These are phyloP conservation scores for Sanghuangporus weigelae DNA, from an alignment of 1,284 basidiomycete species.

Conservation along the genomic window DNA sequence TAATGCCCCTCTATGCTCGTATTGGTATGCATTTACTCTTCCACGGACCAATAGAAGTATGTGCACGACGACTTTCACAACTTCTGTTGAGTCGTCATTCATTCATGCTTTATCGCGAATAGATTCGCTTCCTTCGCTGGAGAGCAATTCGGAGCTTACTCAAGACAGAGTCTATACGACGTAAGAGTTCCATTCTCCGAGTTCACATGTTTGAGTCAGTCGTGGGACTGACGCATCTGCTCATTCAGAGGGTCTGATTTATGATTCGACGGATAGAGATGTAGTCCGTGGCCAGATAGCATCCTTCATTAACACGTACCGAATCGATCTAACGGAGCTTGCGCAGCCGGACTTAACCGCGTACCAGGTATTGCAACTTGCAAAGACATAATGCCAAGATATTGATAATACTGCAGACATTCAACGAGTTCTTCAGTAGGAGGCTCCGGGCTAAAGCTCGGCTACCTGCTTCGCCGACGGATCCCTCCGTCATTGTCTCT, in stretches of 20 bases:
- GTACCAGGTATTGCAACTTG: slow-evolving; percentile 25
- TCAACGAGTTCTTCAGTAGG: slow-evolving; percentile 55
- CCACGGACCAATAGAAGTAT: slow-evolving; percentile 23
- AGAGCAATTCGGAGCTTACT: slow-evolving; percentile 36
- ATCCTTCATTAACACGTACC: slow-evolving; percentile 45
- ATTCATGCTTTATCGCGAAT: slow-evolving; percentile 9
- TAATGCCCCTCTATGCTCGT: slow-evolving; percentile 42
- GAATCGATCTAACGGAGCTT: slow-evolving; percentile 40
- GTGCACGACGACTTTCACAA: background rate
- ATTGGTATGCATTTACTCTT: slow-evolving; percentile 42
- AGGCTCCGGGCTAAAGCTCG: slow-evolving; percentile 41
- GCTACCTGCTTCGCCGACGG: slow-evolving; percentile 36
- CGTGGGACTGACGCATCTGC: background rate
- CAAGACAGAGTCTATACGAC: slow-evolving; percentile 40
- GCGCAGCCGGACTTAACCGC: slow-evolving; percentile 35
- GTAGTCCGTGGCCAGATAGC: slow-evolving; percentile 34
- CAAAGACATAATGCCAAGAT: no score
- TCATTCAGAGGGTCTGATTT: slow-evolving; percentile 25
- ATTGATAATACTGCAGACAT: slow-evolving; percentile 31
- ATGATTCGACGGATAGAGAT: slow-evolving; percentile 22
- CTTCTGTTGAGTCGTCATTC: background rate
- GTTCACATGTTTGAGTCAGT: background rate
- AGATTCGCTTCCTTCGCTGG: slow-evolving; percentile 33
- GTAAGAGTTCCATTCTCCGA: slow-evolving; percentile 23
- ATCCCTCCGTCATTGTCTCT: slow-evolving; percentile 36